Conservation (phyloP, 495 filamentous ascomycete genomes). For the Filosporella fistucella region DNA sequence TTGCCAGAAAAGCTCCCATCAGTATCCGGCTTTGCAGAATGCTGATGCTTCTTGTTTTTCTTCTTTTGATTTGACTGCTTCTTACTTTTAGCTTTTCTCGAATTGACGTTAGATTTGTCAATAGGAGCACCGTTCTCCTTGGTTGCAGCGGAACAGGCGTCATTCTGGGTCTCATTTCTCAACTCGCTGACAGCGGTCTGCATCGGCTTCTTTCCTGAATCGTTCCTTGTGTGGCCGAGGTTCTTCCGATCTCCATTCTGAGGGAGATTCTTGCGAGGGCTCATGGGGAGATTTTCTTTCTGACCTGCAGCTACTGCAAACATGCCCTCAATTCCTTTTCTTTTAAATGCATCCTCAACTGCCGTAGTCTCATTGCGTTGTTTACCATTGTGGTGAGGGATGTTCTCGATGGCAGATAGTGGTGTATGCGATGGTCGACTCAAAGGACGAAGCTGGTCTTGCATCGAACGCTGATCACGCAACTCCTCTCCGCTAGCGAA, state of each 20-base stretch:
- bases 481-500: too few species aligned
- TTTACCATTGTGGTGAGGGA: neutral
- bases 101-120: neutral
- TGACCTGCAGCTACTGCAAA: neutral
- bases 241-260: neutral
- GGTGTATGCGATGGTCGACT: neutral
- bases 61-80: neutral
- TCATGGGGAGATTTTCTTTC: slow-evolving; percentile 2
- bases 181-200: neutral
- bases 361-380: neutral
- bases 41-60: neutral
- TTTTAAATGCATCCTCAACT: neutral
- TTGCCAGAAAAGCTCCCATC: neutral
- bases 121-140: neutral
- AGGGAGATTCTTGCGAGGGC: neutral
- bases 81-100: neutral
- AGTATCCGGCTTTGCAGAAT: neutral
- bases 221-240: neutral
- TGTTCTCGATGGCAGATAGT: neutral
- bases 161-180: neutral
- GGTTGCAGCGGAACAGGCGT: neutral
- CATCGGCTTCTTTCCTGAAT: neutral
- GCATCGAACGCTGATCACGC: neutral
- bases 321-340: neutral
- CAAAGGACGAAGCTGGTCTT: too few species aligned